phyloP scores from a whole-genome alignment of 139 green algal species.

The Pleodorina starrii region DNA sequence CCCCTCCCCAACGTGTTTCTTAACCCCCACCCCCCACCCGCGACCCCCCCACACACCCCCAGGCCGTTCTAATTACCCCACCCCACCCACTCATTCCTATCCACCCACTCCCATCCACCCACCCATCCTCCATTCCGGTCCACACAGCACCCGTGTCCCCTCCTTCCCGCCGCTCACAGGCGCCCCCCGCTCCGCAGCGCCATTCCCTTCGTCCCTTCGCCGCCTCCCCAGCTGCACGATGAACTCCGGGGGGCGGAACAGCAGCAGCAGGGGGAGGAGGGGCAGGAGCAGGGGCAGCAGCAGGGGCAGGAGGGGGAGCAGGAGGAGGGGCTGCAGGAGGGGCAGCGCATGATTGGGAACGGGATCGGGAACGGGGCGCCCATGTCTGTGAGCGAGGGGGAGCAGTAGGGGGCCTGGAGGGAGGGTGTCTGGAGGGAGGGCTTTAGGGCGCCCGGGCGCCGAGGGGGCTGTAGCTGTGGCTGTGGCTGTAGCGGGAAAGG shows the following conservation, averaged over 20 bases:
- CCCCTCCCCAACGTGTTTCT: not conserved
- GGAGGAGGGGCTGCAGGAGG: not conserved
- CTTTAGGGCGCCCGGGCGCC: too few species aligned
- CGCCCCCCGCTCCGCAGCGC: slow-evolving; percentile 3
- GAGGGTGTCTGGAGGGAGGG: too few species aligned
- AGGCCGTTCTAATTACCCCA: too few species aligned
- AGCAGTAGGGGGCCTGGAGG: slow-evolving; percentile 1
- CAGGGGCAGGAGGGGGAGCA: not conserved
- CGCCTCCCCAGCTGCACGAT: not conserved
- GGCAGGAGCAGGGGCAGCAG: not conserved
- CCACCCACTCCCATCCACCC: not conserved
- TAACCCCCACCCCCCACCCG: too few species aligned
- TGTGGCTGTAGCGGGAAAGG: too few species aligned
- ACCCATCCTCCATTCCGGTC: not conserved
- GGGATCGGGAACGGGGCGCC: not conserved
- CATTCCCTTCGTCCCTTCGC: slow-evolving; percentile 25
- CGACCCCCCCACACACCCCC: too few species aligned
- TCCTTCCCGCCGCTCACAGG: not conserved
- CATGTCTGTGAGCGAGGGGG: not conserved
- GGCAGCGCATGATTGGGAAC: too few species aligned
- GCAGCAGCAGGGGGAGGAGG: not conserved
- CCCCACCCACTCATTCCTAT: too few species aligned
- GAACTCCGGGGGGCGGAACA: not conserved
- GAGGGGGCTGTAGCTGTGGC: too few species aligned
- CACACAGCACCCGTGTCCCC: too few species aligned